Conservation (phyloP, 208 protist species). For the Novymonas esmeraldas region DNA sequence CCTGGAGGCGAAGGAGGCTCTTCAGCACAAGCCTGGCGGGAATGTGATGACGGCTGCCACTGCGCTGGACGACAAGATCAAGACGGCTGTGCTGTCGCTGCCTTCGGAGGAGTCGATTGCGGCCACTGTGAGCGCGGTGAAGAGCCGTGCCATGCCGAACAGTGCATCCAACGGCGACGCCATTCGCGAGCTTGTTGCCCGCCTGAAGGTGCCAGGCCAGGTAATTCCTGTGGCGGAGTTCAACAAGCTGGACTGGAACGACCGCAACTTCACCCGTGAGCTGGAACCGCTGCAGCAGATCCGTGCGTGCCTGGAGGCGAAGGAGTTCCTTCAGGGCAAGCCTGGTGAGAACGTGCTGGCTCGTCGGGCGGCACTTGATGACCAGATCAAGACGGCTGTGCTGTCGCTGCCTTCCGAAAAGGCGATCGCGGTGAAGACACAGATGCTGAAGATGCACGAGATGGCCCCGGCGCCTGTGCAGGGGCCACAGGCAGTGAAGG, state of each 20-base stretch:
- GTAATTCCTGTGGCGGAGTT: slow-evolving; percentile 37
- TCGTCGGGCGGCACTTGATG: not conserved
- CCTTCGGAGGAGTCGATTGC: slow-evolving; percentile 38
- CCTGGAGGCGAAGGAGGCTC: slow-evolving; percentile 59
- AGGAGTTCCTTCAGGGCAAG: slow-evolving; percentile 29
- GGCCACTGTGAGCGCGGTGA: slow-evolving; percentile 27
- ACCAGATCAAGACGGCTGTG: slow-evolving; percentile 47
- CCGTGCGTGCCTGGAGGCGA: slow-evolving; percentile 63
- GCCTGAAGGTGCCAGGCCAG: slow-evolving; percentile 24
- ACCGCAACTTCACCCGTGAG: slow-evolving; percentile 55
- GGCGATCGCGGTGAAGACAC: slow-evolving; percentile 29
- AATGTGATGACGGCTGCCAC: not conserved
- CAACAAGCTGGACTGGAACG: slow-evolving; percentile 52
- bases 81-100: slow-evolving; percentile 43
- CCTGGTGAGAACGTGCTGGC: not conserved
- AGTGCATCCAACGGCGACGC: slow-evolving; percentile 40
- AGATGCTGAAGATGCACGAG: slow-evolving; percentile 25
- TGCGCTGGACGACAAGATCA: slow-evolving; percentile 33
- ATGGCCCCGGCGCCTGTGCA: slow-evolving; percentile 2
- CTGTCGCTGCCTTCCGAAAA: slow-evolving; percentile 40
- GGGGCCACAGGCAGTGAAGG: slow-evolving; percentile 6
- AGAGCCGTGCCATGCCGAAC: slow-evolving; percentile 13
- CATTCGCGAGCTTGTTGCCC: slow-evolving; percentile 41
- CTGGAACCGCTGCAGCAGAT: slow-evolving; percentile 45
- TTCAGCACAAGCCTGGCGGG: slow-evolving; percentile 14